phyloP scores from a whole-genome alignment of 768 basidiomycete species.

The Termitomyces sp. region DNA sequence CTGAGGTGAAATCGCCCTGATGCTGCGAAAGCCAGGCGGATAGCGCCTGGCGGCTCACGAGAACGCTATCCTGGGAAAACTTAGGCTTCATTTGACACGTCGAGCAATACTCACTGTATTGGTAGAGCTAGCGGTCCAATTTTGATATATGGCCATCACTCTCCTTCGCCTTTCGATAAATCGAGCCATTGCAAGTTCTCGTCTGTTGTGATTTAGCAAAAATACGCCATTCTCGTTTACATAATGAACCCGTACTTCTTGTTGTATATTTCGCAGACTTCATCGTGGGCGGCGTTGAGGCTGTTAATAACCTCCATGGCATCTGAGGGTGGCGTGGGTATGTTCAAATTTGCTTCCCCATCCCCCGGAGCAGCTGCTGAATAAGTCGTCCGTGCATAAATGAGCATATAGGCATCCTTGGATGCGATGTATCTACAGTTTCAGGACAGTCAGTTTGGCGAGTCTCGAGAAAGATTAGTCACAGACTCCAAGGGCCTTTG shows the following conservation, averaged over 20 bases:
- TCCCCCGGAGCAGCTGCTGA: neutral
- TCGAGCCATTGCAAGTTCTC: conserved; percentile 34
- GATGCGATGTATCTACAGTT: conserved; percentile 57
- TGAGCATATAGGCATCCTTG: conserved; percentile 93
- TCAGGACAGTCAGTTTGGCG: conserved; percentile 4
- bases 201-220: conserved; percentile 31
- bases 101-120: conserved; percentile 41
- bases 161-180: conserved; percentile 53
- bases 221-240: neutral
- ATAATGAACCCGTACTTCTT: conserved; percentile 37
- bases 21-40: conserved; percentile 57
- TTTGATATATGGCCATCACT: conserved; percentile 59
- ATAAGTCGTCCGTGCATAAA: conserved; percentile 63
- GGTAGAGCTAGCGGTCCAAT: conserved; percentile 53
- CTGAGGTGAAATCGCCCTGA: conserved; percentile 24
- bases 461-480: neutral
- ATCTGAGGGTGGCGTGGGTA: conserved; percentile 45
- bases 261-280: conserved; percentile 48
- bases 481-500: conserved; percentile 7
- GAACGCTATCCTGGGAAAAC: conserved; percentile 43
- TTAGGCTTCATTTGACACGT: neutral
- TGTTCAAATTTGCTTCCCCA: neutral
- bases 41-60: conserved; percentile 61
- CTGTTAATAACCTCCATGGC: conserved; percentile 52
- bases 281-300: conserved; percentile 56